Percentiles rank a stretch among this genome's conserved stretches.
Conservation (phyloP, 176 grass and related monocot genomes). For the Ensete glaucum region DNA sequence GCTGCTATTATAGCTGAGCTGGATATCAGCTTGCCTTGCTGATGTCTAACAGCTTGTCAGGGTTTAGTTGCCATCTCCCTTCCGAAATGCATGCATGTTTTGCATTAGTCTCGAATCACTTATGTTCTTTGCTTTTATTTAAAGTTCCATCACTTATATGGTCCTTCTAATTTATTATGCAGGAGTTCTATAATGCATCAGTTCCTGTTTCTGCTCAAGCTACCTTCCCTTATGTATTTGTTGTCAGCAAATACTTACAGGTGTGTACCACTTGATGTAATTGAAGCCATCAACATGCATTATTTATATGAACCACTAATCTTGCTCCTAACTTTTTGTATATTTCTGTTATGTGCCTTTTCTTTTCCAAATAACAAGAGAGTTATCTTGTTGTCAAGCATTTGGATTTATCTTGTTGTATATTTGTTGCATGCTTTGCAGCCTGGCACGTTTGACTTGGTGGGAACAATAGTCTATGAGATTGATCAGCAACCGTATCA, state of each 20-base stretch:
- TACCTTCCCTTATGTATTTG: constrained; percentile 80
- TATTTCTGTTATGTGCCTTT: neutral
- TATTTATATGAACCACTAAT: neutral
- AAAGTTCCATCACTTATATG: neutral
- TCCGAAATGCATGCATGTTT: neutral
- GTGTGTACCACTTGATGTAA: constrained; percentile 18
- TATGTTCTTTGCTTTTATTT: neutral
- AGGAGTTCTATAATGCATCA: constrained; percentile 82
- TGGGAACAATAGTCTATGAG: constrained; percentile 85
- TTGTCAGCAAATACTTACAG: constrained; percentile 96
- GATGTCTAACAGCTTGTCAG: neutral
- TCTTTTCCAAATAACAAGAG: neutral
- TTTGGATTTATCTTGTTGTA: neutral
- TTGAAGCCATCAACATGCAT: neutral
- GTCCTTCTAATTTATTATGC: constrained; percentile 12
- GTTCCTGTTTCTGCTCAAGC: constrained; percentile 85
- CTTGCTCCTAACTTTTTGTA: neutral
- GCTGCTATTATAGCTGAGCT: neutral
- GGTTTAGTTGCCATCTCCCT: neutral
- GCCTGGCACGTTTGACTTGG: constrained; percentile 92
- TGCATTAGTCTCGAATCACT: neutral
- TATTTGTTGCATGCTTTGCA: constrained; percentile 33
- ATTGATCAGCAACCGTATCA: constrained; percentile 77
- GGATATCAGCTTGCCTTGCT: neutral
- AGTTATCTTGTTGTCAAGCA: neutral